Conservation (phyloP, 305 asterid species). For the Plantago coronopus region DNA sequence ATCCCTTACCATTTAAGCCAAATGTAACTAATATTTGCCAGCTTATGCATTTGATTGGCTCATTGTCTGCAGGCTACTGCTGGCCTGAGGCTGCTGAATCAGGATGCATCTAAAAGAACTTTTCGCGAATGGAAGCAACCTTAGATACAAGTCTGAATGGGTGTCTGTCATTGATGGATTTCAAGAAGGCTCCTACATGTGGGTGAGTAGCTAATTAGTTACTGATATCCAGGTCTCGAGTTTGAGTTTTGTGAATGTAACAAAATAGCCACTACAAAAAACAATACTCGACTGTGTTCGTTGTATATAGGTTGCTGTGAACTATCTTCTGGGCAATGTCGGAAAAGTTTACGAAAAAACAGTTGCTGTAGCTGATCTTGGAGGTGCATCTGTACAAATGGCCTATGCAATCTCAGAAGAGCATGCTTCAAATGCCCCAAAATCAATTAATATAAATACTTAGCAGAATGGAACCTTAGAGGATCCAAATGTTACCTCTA, state of each 20-base stretch:
- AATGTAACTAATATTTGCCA: too few species aligned
- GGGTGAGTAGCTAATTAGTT: conserved; percentile 44
- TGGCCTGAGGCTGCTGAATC: conserved; percentile 60
- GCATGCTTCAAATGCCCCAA: conserved; percentile 27
- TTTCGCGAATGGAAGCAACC: conserved; percentile 40
- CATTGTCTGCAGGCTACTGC: conserved; percentile 60
- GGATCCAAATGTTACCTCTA: conserved; percentile 41
- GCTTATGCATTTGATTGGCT: neutral
- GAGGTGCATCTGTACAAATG: conserved; percentile 62
- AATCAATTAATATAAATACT: conserved; percentile 26
- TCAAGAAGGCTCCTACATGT: conserved; percentile 67
- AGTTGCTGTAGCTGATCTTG: conserved; percentile 44
- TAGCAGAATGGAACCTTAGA: conserved; percentile 19
- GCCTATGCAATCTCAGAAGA: conserved; percentile 43
- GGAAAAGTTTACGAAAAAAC: conserved; percentile 33
- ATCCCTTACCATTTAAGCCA: too few species aligned
- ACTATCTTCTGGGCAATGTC: conserved; percentile 38
- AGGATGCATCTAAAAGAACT: conserved; percentile 52
- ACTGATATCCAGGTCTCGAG: neutral
- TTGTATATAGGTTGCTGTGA: conserved; percentile 35
- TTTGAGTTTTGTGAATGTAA: too few species aligned
- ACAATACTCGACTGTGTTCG: too few species aligned
- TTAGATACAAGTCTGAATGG: conserved; percentile 44
- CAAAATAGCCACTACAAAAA: too few species aligned
- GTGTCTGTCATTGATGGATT: conserved; percentile 56